Conservation (phyloP, 495 filamentous ascomycete species). For the Penicillium cosmopolitanum region DNA sequence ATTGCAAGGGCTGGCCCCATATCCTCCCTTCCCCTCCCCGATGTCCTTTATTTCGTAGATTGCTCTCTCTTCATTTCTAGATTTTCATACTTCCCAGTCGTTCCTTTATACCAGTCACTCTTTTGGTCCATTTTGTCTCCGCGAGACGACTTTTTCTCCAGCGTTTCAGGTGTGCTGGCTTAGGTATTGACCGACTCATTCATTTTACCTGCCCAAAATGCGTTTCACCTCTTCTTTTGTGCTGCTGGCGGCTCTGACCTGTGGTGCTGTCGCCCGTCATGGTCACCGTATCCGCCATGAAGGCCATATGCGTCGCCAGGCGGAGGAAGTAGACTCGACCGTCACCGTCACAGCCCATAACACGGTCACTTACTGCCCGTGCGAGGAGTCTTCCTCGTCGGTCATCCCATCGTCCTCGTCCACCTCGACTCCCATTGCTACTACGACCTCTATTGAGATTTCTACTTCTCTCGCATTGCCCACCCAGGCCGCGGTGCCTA, state of each 20-base stretch:
- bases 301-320: constrained; percentile 32
- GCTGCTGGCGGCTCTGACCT: constrained; percentile 39
- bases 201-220: constrained; percentile 25
- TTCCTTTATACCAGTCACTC: constrained; percentile 14
- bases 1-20: constrained; percentile 2
- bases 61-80: constrained; percentile 7
- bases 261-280: constrained; percentile 27
- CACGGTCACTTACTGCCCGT: constrained; percentile 21
- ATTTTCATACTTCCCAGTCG: constrained; percentile 14
- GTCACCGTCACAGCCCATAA: constrained; percentile 17
- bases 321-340: constrained; percentile 11
- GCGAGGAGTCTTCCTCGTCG: not conserved
- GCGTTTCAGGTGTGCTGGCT: not conserved
- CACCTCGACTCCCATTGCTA: constrained; percentile 6
- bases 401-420: not conserved
- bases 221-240: constrained; percentile 36
- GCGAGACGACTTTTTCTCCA: not conserved
- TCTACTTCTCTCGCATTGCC: constrained; percentile 2
- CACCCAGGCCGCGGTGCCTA: constrained; percentile 1
- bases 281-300: constrained; percentile 15
- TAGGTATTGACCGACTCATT: not conserved
- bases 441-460: constrained; percentile 2
- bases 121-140: constrained; percentile 14
- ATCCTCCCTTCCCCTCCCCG: not conserved
- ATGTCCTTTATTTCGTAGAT: not conserved